Conservation (phyloP, 225 moss, liverwort and hornwort species). For the Pseudoscleropodium purum region DNA sequence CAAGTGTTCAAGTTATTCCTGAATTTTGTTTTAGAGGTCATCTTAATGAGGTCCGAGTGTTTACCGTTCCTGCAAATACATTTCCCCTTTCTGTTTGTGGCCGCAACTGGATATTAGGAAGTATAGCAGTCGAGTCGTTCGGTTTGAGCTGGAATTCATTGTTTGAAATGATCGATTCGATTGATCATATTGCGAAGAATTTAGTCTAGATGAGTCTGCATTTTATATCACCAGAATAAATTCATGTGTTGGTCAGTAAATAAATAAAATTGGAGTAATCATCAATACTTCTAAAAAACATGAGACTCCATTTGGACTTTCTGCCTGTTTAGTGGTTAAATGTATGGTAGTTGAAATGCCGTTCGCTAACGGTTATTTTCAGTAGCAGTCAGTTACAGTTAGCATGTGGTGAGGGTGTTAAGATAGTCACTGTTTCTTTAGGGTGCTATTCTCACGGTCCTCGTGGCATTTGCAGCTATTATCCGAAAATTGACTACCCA, state of each 20-base stretch:
- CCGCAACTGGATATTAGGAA: not conserved
- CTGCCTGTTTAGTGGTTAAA: not conserved
- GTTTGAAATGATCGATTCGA: not conserved
- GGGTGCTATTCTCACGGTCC: not conserved
- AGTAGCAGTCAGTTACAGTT: slow-evolving; percentile 4
- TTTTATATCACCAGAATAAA: not conserved
- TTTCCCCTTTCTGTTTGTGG: not conserved
- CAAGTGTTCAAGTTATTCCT: not conserved
- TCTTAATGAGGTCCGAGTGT: not conserved
- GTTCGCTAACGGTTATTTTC: slow-evolving; percentile 1
- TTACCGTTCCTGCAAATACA: not conserved
- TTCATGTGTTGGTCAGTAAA: not conserved
- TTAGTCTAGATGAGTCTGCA: not conserved
- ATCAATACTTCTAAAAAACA: not conserved
- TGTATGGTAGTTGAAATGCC: not conserved
- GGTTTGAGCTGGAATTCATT: not conserved
- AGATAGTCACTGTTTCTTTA: not conserved
- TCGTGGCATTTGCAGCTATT: slow-evolving; percentile 48
- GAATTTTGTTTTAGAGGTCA: not conserved
- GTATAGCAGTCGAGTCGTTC: not conserved
- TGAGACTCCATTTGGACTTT: not conserved
- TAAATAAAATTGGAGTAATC: not conserved
- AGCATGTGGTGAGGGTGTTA: not conserved
- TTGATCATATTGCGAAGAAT: not conserved
- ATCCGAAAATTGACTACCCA: slow-evolving; percentile 79